Evolutionary conservation across 345 rosid species (phyloP), one percentile per base, ranked within the genome.

Genomic region (Lenwebbia sp.): DNA sequence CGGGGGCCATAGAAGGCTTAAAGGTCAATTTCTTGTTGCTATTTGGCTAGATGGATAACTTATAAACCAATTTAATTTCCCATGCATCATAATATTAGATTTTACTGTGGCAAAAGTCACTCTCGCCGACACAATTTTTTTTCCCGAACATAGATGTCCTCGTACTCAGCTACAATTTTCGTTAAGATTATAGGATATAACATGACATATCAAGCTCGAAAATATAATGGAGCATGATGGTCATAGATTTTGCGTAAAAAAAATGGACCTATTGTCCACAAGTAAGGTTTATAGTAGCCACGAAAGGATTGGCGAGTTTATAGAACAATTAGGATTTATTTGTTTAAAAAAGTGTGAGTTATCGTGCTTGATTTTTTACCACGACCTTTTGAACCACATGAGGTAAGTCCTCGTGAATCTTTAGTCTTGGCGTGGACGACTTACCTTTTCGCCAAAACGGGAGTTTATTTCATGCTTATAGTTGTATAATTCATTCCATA

Each of bases 111-210:
- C 75, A 30, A 30, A 62, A 15, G 12, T 30, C 23, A 30, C 41
- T 62, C 41, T 8, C 0, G 0, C 14, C 23, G 3, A 28, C 12
- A 2, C 40, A 28, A 62, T n/a, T n/a, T n/a, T n/a, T n/a, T n/a
- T n/a, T 57, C 13, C n/a, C 8, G 17, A 57, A 2, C 65, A 57
- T 12, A 57, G 33, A 57, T 57, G 33, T 26, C 3, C 65, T 57
- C 30, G 5, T 57, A 26, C 7, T 57, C n/a, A 1, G 47, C 47
- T 57, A 12, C 17, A 57, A 57, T 26, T 57, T 26, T 57, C 2
- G 0, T 57, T 57, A 26, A 56, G 26, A 56, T 56, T 10, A 56
- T 5, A 10, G 6, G 14, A 56, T 56, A 25, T 56, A 9, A 56
- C 62, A 25, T 56, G 28, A 56, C 15, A 57, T 57, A 57, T 26